Conservation (phyloP, 2,329 filamentous ascomycete species). For the Calonectria crousiana region DNA sequence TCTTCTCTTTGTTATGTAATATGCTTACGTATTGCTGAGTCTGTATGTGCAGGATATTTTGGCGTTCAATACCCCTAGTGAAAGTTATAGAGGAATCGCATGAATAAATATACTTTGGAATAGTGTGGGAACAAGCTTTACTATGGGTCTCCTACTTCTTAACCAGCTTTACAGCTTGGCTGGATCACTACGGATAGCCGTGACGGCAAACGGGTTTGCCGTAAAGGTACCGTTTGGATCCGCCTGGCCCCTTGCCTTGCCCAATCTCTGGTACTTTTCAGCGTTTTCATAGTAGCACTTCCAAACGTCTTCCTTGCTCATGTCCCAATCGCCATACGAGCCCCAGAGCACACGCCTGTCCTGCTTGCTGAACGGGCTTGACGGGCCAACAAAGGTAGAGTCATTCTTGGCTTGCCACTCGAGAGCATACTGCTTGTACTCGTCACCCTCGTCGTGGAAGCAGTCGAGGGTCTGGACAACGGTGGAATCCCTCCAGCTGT, state of each 20-base stretch:
- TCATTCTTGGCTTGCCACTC: constrained; percentile 60
- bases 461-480: constrained; percentile 56
- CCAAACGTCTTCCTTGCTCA: constrained; percentile 49
- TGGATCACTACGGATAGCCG: neutral
- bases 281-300: constrained; percentile 50
- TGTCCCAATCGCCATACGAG: constrained; percentile 52
- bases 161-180: neutral
- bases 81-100: too few species aligned
- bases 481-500: constrained; percentile 60
- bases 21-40: neutral
- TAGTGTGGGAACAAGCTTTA: neutral
- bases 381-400: constrained; percentile 42
- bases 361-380: constrained; percentile 50
- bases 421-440: constrained; percentile 49
- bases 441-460: constrained; percentile 52
- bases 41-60: neutral
- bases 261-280: constrained; percentile 50
- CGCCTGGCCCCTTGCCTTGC: constrained; percentile 42
- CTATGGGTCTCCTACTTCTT: neutral
- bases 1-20: constrained; percentile 75
- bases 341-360: constrained; percentile 56
- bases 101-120: neutral
- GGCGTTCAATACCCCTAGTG: neutral
- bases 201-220: constrained; percentile 49
- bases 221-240: constrained; percentile 54